phyloP scores from a whole-genome alignment of 163 green algal genomes.

The Coccomyxa subellipsoidea region DNA sequence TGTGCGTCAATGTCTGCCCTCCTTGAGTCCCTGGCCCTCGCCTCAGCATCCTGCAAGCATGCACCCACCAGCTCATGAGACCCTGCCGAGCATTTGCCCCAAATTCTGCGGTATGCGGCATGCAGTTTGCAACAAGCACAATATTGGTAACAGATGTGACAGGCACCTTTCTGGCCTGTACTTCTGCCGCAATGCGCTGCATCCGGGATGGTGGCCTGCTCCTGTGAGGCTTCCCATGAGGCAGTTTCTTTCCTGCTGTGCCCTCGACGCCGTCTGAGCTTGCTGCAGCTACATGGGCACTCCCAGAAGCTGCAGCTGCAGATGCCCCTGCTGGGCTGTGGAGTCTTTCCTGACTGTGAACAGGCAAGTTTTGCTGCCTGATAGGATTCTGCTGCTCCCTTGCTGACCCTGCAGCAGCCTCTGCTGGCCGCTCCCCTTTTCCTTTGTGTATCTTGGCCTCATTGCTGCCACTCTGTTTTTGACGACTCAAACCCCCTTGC shows the following conservation, averaged over 20 bases:
- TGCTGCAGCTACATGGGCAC: too few species aligned
- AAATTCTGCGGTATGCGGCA: too few species aligned
- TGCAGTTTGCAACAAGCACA: too few species aligned
- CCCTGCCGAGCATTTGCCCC: background rate
- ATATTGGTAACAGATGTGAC: too few species aligned
- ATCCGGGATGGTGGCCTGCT: background rate
- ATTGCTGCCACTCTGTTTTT: too few species aligned
- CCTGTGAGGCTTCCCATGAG: background rate
- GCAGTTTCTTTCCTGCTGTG: background rate
- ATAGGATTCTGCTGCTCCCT: too few species aligned
- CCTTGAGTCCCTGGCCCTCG: background rate
- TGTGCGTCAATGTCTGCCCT: background rate
- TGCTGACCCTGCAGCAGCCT: background rate
- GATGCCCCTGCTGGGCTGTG: background rate
- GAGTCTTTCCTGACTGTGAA: too few species aligned
- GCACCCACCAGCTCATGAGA: background rate
- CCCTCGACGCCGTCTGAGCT: too few species aligned
- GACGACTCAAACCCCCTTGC: too few species aligned
- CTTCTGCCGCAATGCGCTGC: conserved; percentile 6
- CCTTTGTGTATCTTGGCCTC: too few species aligned
- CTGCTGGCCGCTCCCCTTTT: background rate
- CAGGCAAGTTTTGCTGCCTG: too few species aligned
- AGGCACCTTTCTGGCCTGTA: conserved; percentile 10
- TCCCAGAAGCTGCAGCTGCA: background rate
- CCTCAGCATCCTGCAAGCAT: background rate